phyloP scores from a whole-genome alignment of 2,329 filamentous ascomycete genomes.

The Nannizziopsis arthrosporioides region DNA sequence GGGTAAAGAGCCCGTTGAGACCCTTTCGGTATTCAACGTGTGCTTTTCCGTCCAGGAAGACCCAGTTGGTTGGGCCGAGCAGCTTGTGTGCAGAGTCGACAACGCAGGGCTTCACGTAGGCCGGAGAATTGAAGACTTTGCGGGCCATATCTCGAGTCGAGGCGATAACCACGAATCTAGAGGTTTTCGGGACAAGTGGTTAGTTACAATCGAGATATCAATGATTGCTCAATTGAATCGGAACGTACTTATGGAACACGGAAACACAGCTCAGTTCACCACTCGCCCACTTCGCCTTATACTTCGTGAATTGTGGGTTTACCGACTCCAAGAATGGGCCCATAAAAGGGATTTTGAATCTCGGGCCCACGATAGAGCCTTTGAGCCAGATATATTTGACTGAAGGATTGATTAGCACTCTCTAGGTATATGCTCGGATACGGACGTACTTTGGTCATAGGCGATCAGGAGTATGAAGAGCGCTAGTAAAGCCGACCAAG shows the following conservation, averaged over 20 bases:
- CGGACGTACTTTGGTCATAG: constrained; percentile 76
- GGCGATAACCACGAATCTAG: constrained; percentile 89
- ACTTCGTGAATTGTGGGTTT: constrained; percentile 82
- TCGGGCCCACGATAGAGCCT: constrained; percentile 61
- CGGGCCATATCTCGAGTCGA: constrained; percentile 89
- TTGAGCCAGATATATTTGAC: constrained; percentile 66
- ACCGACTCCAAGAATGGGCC: constrained; percentile 92
- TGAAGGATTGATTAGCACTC: constrained; percentile 25
- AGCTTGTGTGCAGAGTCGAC: constrained; percentile 92
- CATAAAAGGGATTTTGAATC: constrained; percentile 72
- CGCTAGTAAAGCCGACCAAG: constrained; percentile 58
- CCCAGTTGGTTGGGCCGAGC: constrained; percentile 84
- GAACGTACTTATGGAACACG: constrained; percentile 92
- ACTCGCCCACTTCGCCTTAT: constrained; percentile 84
- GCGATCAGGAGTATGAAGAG: constrained; percentile 58
- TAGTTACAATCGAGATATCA: background rate
- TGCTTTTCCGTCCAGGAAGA: constrained; percentile 87
- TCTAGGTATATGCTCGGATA: background rate
- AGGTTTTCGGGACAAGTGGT: background rate
- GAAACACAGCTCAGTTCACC: constrained; percentile 91
- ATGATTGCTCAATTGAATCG: background rate
- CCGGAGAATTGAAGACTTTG: constrained; percentile 91
- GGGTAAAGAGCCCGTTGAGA: constrained; percentile 86
- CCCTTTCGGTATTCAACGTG: constrained; percentile 98
- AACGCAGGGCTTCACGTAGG: constrained; percentile 88